A percentile compares a stretch with the other conserved stretches of the same genome.
Evolutionary conservation across 352 stramenopile species (phyloP).

Genomic region (Globisporangium apiculatum): DNA sequence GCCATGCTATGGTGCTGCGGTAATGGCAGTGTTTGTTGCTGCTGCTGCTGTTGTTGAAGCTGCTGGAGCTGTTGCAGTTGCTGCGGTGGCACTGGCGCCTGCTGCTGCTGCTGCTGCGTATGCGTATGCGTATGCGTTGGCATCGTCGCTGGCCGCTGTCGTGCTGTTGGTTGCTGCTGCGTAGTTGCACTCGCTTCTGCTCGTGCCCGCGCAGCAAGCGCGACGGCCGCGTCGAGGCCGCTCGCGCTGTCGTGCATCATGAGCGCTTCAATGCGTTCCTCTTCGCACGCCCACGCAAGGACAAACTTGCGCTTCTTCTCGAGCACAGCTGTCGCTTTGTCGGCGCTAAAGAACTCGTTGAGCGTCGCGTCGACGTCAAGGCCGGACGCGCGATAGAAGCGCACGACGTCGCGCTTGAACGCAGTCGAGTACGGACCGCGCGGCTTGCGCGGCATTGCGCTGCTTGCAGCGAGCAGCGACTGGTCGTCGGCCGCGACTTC

Average conservation of each 20-base stretch:
- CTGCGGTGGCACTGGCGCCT: conserved; percentile 1
- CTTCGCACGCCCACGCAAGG: conserved; percentile 10
- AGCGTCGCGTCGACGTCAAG: conserved; percentile 12
- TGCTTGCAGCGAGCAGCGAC: conserved; percentile 6
- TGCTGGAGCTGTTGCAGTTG: background rate
- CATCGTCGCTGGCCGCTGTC: background rate
- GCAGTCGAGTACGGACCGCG: conserved; percentile 13
- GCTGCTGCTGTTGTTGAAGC: conserved; percentile 4
- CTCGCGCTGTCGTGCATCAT: conserved; percentile 10
- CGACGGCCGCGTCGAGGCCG: conserved; percentile 1
- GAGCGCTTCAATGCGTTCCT: conserved; percentile 13
- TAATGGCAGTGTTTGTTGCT: background rate
- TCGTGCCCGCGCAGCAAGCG: background rate
- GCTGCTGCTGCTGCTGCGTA: conserved; percentile 1
- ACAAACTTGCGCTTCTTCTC: conserved; percentile 17
- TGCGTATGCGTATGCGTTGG: background rate
- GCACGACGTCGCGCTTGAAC: conserved; percentile 16
- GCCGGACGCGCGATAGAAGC: conserved; percentile 10
- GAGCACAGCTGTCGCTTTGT: conserved; percentile 11
- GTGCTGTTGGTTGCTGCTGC: background rate
- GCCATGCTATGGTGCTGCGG: background rate
- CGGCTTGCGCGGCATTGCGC: conserved; percentile 4
- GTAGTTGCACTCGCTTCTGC: background rate
- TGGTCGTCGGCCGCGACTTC: conserved; percentile 13
- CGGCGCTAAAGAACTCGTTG: conserved; percentile 9